These are phyloP conservation scores for Geranium rotundifolium DNA, from an alignment of 345 rosid genomes.

Conservation along the genomic window DNA sequence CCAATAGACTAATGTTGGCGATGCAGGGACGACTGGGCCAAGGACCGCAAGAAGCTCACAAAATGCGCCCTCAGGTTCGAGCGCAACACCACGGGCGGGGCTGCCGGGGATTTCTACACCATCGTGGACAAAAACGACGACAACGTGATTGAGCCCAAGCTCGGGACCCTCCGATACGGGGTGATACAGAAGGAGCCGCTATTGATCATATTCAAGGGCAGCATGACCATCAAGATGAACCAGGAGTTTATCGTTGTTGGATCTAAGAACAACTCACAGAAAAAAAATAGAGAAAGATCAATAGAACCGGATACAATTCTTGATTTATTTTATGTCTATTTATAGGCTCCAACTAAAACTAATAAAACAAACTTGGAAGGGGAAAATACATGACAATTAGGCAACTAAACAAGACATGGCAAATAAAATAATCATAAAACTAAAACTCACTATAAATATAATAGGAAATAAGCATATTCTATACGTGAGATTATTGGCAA, in stretches of 20 bases:
- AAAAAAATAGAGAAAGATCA: too few species aligned
- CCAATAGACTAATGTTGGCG: slow-evolving; percentile 38
- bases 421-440: too few species aligned
- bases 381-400: too few species aligned
- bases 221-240: slow-evolving; percentile 14
- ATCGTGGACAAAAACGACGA: slow-evolving; percentile 18
- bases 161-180: slow-evolving; percentile 17
- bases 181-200: slow-evolving; percentile 17
- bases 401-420: too few species aligned
- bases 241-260: slow-evolving; percentile 14
- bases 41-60: slow-evolving; percentile 13
- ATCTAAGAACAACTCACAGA: too few species aligned
- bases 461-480: too few species aligned
- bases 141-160: slow-evolving; percentile 18
- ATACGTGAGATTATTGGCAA: too few species aligned
- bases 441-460: too few species aligned
- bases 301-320: too few species aligned
- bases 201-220: slow-evolving; percentile 13
- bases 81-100: slow-evolving; percentile 17
- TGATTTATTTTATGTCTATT: too few species aligned
- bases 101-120: slow-evolving; percentile 10
- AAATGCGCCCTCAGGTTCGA: slow-evolving; percentile 20
- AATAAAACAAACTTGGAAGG: too few species aligned
- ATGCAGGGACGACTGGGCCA: slow-evolving; percentile 18
- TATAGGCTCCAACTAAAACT: too few species aligned